Base-by-base conservation (phyloP, 2,329 filamentous ascomycete species). In the Trichocomaceae sp. region DNA sequence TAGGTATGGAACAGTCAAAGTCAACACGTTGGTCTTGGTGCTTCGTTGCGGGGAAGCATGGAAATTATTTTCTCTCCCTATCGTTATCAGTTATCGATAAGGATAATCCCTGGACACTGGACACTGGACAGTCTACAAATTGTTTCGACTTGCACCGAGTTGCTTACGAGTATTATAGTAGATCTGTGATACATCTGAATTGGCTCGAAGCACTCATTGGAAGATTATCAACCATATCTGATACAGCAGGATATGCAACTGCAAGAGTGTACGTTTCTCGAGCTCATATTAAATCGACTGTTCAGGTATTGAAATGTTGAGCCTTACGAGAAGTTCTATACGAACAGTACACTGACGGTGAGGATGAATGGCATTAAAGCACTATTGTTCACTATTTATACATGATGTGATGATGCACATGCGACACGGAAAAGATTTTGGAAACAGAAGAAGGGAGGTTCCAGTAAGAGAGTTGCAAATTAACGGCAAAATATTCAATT, bases 381-480 rank as follows among this genome's bases (percentile, higher is more conserved):
- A 52, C 54, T 47, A 39, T 35, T 42, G 12, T 22, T 48, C 31
- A 56, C 54, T 56, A 56, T 56, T 56, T 56, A 56, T 56, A 56
- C 54, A 56, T 17, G 50, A 52, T 56, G 49, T 54, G 49, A 29
- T 23, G 39, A 46, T 13, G 22, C 50, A 53, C 44, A 42, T 15
- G 17, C 44, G 37, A 47, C 35, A 47, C 39, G 37, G 39, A 53
- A 29, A 46, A 29, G 35, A 26, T 49, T 52, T 49, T 37, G 31
- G 41, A 51, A 52, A 44, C 41, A 35, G 23, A 35, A 52, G 35
- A 23, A 51, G 49, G 42, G 49, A 51, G 17, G 20, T 44, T 45
- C n/a, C 39, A 42, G 39, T 20, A 22, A 42, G 39, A 42, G 17
- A 20, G 39, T 3, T 12, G 17, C 13, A 42, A 42, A 20, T 22